phyloP scores from a whole-genome alignment of 805 yeast species.

The Dipodascus albidus region DNA sequence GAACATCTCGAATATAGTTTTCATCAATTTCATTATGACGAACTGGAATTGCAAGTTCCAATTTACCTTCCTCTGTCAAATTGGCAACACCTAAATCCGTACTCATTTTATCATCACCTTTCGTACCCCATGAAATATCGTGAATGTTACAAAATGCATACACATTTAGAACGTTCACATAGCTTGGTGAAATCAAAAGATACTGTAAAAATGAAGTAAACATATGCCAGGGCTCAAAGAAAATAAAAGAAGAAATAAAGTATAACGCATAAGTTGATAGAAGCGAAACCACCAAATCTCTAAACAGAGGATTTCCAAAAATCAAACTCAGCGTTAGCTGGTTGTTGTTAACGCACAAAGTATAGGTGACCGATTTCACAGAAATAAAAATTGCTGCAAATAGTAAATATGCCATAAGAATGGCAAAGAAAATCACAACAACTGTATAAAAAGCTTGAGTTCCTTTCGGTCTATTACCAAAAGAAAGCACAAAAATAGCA shows the following conservation, averaged over 20 bases:
- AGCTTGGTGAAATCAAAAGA: slow-evolving; percentile 73
- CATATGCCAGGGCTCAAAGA: slow-evolving; percentile 89
- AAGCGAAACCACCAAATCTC: slow-evolving; percentile 78
- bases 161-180: slow-evolving; percentile 81
- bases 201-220: slow-evolving; percentile 79
- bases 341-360: slow-evolving; percentile 33
- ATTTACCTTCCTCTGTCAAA: slow-evolving; percentile 50
- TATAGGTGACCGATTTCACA: slow-evolving; percentile 53
- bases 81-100: slow-evolving; percentile 79
- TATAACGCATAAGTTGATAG: slow-evolving; percentile 76
- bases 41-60: slow-evolving; percentile 56
- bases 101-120: slow-evolving; percentile 56
- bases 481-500: slow-evolving; percentile 76
- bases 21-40: slow-evolving; percentile 66
- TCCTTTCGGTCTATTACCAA: slow-evolving; percentile 92
- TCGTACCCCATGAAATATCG: slow-evolving; percentile 96
- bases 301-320: slow-evolving; percentile 57
- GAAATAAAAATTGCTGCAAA: slow-evolving; percentile 83
- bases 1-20: slow-evolving; percentile 54
- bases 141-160: slow-evolving; percentile 95
- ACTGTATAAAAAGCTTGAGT: slow-evolving; percentile 66
- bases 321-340: slow-evolving; percentile 33
- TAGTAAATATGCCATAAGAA: slow-evolving; percentile 78
- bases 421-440: slow-evolving; percentile 71
- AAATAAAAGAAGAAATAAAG: slow-evolving; percentile 63